These are phyloP conservation scores for Penicillium paneum DNA, from an alignment of 2,329 filamentous ascomycete genomes.

Conservation along the genomic window DNA sequence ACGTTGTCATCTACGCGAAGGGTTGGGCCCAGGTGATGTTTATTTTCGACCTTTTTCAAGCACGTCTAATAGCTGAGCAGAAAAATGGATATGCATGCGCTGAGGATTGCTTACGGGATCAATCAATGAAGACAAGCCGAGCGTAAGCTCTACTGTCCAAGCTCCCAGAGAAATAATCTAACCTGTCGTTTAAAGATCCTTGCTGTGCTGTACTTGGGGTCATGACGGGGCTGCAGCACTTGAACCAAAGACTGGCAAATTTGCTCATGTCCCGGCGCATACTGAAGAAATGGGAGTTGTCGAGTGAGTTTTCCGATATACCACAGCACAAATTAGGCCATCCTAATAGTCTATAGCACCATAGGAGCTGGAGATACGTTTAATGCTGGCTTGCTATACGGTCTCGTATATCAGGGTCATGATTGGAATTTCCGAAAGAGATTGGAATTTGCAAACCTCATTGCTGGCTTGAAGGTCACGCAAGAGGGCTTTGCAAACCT, in stretches of 20 bases:
- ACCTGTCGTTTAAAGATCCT: slow-evolving; percentile 33
- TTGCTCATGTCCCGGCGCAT: slow-evolving; percentile 47
- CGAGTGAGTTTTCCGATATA: slow-evolving; percentile 52
- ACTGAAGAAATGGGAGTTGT: slow-evolving; percentile 45
- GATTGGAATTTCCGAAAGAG: slow-evolving; percentile 52
- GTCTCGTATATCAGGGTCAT: slow-evolving; percentile 49
- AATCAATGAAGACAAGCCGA: slow-evolving; percentile 41
- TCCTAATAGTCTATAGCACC: slow-evolving; percentile 48
- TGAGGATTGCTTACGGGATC: slow-evolving; percentile 50
- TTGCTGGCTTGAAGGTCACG: slow-evolving; percentile 67
- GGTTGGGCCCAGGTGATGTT: slow-evolving; percentile 63
- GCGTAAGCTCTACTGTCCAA: slow-evolving; percentile 43
- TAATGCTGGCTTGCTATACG: slow-evolving; percentile 67
- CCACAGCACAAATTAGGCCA: neutral
- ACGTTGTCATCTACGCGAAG: slow-evolving; percentile 71
- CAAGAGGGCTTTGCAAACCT: slow-evolving; percentile 63
- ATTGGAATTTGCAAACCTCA: slow-evolving; percentile 60
- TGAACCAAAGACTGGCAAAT: slow-evolving; percentile 32
- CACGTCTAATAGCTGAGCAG: slow-evolving; percentile 13
- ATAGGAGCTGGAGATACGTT: slow-evolving; percentile 76
- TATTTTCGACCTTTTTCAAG: no score
- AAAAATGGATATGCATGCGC: slow-evolving; percentile 45
- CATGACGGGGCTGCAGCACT: slow-evolving; percentile 52
- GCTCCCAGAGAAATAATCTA: neutral
- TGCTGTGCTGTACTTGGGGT: slow-evolving; percentile 61